phyloP scores from a whole-genome alignment of 768 basidiomycete species.

The Hirschioporus abietinus region DNA sequence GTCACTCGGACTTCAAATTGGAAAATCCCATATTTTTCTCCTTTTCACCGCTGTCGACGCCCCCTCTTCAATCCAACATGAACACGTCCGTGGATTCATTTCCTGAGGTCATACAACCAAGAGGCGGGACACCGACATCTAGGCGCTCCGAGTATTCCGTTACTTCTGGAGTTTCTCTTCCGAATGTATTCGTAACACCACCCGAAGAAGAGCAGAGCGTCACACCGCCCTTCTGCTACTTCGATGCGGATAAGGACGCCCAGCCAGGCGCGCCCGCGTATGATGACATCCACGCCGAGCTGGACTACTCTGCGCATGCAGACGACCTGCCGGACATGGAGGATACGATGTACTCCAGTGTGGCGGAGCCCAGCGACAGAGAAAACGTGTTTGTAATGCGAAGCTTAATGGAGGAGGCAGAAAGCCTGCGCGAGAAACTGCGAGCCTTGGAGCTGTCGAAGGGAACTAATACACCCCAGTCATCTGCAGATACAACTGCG shows the following conservation, averaged over 20 bases:
- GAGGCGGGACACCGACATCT: neutral
- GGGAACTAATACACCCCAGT: neutral
- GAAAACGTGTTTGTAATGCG: neutral
- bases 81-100: neutral
- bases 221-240: constrained; percentile 29
- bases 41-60: neutral
- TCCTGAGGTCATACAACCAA: neutral
- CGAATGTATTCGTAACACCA: constrained; percentile 31
- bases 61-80: neutral
- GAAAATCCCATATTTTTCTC: neutral
- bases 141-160: neutral
- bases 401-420: neutral
- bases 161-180: constrained; percentile 12
- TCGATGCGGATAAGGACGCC: constrained; percentile 24
- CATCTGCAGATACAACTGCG: neutral
- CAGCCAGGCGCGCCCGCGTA: constrained; percentile 4
- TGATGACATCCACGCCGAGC: neutral
- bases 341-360: neutral
- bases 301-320: neutral
- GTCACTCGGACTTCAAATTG: neutral
- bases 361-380: neutral
- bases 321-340: neutral
- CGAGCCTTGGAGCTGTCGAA: neutral
- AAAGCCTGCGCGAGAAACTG: neutral
- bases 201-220: constrained; percentile 32